Evolutionary conservation across 768 basidiomycete genomes (phyloP).

Genomic region (Collybia sordida): DNA sequence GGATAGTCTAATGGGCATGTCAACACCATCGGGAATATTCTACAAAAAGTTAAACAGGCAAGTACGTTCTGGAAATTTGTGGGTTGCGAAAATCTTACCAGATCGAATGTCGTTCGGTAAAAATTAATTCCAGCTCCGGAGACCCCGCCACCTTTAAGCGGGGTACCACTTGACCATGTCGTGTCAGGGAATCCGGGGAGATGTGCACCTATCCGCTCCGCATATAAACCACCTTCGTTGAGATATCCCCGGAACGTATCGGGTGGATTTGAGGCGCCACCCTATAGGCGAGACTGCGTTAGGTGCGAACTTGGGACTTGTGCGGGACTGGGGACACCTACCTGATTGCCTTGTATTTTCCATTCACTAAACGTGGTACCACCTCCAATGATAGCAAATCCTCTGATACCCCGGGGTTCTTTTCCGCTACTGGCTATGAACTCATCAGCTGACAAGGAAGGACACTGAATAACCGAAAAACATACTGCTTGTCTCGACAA

Average conservation of each 20-base stretch:
- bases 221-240: constrained; percentile 51
- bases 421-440: constrained; percentile 45
- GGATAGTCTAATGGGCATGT: constrained; percentile 44
- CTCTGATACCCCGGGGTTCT: constrained; percentile 48
- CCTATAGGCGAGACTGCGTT: constrained; percentile 13
- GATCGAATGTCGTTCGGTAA: constrained; percentile 39
- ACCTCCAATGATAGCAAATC: constrained; percentile 41
- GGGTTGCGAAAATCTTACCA: constrained; percentile 22
- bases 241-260: constrained; percentile 48
- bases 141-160: constrained; percentile 27
- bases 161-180: constrained; percentile 34
- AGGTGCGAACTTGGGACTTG: neutral
- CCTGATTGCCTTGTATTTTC: constrained; percentile 45
- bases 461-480: neutral
- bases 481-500: constrained; percentile 48
- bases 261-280: constrained; percentile 36
- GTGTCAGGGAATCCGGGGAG: constrained; percentile 44
- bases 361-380: constrained; percentile 35
- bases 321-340: constrained; percentile 15
- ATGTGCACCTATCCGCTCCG: constrained; percentile 51
- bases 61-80: neutral
- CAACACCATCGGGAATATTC: constrained; percentile 38
- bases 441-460: neutral
- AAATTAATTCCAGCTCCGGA: constrained; percentile 42
- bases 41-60: constrained; percentile 10